These are phyloP conservation scores for Botrytis porri DNA, from an alignment of 2,329 filamentous ascomycete genomes.

Conservation along the genomic window DNA sequence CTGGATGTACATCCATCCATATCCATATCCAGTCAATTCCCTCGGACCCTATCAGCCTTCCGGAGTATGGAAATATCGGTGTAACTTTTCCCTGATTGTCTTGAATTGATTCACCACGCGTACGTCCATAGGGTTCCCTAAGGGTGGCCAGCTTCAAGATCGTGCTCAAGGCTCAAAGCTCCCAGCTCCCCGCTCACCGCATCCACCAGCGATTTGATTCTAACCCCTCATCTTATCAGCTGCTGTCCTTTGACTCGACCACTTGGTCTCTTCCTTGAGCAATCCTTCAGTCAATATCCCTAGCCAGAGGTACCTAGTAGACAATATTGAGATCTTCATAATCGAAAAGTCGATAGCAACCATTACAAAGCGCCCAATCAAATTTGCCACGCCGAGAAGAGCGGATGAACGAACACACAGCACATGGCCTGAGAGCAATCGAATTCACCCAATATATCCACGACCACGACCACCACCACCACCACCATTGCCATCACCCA, in stretches of 20 bases:
- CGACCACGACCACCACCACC: too few relatives aligned
- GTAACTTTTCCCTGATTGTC: constrained; percentile 13
- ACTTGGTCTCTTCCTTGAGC: neutral
- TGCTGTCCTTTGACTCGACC: neutral
- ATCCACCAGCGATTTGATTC: neutral
- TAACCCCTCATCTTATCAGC: constrained; percentile 16
- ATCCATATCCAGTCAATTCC: constrained; percentile 5
- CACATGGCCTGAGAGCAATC: neutral
- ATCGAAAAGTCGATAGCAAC: neutral
- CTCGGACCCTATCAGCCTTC: constrained; percentile 13
- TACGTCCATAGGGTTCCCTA: neutral
- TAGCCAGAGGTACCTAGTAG: too few relatives aligned
- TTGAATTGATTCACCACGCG: neutral
- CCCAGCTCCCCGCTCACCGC: neutral
- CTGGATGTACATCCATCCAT: neutral
- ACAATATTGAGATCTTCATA: neutral
- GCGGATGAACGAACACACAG: neutral
- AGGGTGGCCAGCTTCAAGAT: constrained; percentile 8
- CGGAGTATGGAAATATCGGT: constrained; percentile 13
- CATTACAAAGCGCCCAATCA: neutral
- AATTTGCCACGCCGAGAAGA: constrained; percentile 2
- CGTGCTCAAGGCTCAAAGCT: neutral
- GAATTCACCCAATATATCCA: neutral
- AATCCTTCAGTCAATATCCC: constrained; percentile 4
- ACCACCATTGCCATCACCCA: neutral